A percentile compares a stretch with the other conserved stretches of the same genome.
These are phyloP conservation scores for Monosporozyma aerobia DNA, from an alignment of 805 yeast genomes.

Conservation along the genomic window DNA sequence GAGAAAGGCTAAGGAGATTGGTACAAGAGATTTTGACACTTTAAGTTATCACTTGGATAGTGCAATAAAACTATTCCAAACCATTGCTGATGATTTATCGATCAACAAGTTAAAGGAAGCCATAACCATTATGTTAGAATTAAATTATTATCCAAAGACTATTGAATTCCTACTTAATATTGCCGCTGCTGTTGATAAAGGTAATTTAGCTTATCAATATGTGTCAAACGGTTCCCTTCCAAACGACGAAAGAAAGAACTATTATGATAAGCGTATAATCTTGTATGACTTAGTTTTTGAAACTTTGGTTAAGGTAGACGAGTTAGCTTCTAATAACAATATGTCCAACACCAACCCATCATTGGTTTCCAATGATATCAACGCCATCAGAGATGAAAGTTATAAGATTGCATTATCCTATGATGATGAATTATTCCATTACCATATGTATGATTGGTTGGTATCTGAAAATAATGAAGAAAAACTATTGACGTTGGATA, in stretches of 20 bases:
- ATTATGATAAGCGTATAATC: constrained; percentile 44
- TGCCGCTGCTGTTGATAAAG: constrained; percentile 58
- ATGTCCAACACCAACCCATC: constrained; percentile 3
- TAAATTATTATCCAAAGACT: constrained; percentile 78
- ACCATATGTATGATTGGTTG: constrained; percentile 88
- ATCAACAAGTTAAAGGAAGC: constrained; percentile 77
- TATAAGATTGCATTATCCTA: constrained; percentile 66
- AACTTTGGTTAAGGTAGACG: constrained; percentile 63
- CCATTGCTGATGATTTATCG: constrained; percentile 68
- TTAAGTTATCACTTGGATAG: constrained; percentile 55
- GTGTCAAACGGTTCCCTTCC: constrained; percentile 42
- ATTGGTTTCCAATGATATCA: constrained; percentile 22
- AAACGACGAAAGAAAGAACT: constrained; percentile 42
- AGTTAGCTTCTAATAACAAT: constrained; percentile 40
- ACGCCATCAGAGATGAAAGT: constrained; percentile 55
- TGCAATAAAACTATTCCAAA: constrained; percentile 68
- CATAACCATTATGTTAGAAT: constrained; percentile 62
- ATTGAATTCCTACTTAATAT: constrained; percentile 72
- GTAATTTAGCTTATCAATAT: constrained; percentile 49
- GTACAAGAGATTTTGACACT: constrained; percentile 62
- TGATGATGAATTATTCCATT: constrained; percentile 81
- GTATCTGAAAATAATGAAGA: constrained; percentile 69
- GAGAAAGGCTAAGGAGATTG: constrained; percentile 74
- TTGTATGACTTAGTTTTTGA: constrained; percentile 70
- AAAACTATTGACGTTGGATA: constrained; percentile 66